A percentile compares a stretch with the other conserved stretches of the same genome.
These are phyloP conservation scores for Aspergillus costaricaensis DNA, from an alignment of 2,329 filamentous ascomycete genomes.

Conservation along the genomic window DNA sequence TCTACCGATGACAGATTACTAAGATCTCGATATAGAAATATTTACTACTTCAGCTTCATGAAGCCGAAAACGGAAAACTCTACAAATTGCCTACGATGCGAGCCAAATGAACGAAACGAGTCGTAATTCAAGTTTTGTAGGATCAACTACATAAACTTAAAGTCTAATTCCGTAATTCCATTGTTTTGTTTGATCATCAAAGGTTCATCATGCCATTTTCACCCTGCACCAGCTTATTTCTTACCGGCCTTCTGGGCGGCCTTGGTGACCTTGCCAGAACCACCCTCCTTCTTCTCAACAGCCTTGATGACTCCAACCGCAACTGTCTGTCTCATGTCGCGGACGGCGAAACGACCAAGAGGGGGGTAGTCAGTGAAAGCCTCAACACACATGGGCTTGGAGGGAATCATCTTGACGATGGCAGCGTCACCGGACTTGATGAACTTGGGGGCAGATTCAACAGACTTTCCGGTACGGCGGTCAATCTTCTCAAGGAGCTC, in stretches of 20 bases:
- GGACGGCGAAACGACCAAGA: constrained; percentile 99
- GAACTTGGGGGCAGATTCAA: constrained; percentile 93
- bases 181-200: constrained; percentile 10
- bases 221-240: constrained; percentile 20
- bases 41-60: neutral
- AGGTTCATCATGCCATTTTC: constrained; percentile 5
- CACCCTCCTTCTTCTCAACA: constrained; percentile 65
- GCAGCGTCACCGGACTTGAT: constrained; percentile 99
- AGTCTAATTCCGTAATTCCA: constrained; percentile 11
- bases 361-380: constrained; percentile 99
- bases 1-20: neutral
- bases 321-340: constrained; percentile 71
- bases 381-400: constrained; percentile 99
- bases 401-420: constrained; percentile 99
- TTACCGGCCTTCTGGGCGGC: constrained; percentile 65
- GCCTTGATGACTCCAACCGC: constrained; percentile 60
- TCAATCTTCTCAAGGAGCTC: constrained; percentile 99
- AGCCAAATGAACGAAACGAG: constrained; percentile 6
- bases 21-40: neutral
- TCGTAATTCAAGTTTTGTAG: constrained; percentile 9
- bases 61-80: neutral
- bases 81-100: neutral
- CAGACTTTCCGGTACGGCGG: constrained; percentile 98
- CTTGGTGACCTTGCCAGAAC: constrained; percentile 61
- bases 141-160: constrained; percentile 7